These are phyloP conservation scores for Ophiostoma sp. DNA, from an alignment of 2,329 filamentous ascomycete genomes.

Conservation along the genomic window DNA sequence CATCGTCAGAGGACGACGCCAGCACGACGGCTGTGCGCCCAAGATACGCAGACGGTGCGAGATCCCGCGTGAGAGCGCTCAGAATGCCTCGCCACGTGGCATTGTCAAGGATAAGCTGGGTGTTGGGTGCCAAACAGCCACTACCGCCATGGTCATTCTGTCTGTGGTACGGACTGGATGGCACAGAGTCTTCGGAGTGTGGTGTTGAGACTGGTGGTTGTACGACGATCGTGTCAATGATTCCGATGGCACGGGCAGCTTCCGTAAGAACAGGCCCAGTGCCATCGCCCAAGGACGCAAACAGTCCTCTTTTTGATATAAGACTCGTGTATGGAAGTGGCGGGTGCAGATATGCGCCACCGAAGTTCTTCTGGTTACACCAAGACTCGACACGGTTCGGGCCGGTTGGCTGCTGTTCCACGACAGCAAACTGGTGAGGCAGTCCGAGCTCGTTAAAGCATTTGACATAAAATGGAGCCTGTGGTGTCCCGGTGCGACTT, in stretches of 20 bases:
- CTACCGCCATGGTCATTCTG: not conserved
- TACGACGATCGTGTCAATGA: conserved; percentile 75
- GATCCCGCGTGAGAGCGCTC: conserved; percentile 72
- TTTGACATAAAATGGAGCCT: conserved; percentile 81
- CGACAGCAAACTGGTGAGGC: conserved; percentile 72
- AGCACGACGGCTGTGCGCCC: conserved; percentile 70
- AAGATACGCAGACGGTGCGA: conserved; percentile 75
- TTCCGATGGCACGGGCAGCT: conserved; percentile 70
- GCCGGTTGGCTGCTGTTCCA: conserved; percentile 63
- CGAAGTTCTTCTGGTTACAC: conserved; percentile 68
- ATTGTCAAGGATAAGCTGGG: conserved; percentile 68
- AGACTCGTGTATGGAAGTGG: conserved; percentile 58
- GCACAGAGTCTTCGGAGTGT: conserved; percentile 44
- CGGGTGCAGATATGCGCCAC: conserved; percentile 75
- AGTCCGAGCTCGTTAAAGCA: conserved; percentile 77
- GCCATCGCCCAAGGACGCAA: conserved; percentile 46
- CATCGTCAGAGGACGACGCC: conserved; percentile 66
- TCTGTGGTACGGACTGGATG: conserved; percentile 39
- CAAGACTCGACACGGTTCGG: conserved; percentile 64
- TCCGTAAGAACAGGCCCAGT: conserved; percentile 60
- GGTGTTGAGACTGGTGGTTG: conserved; percentile 44
- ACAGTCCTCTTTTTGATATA: conserved; percentile 49
- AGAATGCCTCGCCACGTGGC: conserved; percentile 81
- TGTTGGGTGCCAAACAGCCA: conserved; percentile 42
- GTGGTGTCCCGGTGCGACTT: conserved; percentile 58